A percentile compares a stretch with the other conserved stretches of the same genome.
Evolutionary conservation across 176 grass and related monocot species (phyloP).

Genomic region (Carex scoparia): DNA sequence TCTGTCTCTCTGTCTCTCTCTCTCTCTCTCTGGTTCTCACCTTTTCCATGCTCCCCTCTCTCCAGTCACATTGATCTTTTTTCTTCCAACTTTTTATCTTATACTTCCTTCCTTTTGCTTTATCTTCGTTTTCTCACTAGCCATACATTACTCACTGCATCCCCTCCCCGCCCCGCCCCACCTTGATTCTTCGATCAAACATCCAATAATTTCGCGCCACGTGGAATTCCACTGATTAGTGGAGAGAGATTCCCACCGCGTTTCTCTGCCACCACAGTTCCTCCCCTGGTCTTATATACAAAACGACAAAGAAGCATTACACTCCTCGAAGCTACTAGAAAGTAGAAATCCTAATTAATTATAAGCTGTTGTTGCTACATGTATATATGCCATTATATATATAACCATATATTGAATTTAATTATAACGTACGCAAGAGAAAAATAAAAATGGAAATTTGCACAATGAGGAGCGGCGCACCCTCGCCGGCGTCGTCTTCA

Average conservation of each 20-base stretch:
- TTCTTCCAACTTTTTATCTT: neutral
- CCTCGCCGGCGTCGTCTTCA: neutral
- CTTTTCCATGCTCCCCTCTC: neutral
- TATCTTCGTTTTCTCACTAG: neutral
- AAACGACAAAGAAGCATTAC: constrained; percentile 4
- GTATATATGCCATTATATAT: neutral
- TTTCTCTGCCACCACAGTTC: neutral
- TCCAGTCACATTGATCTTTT: neutral
- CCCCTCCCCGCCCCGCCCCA: neutral
- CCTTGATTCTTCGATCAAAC: neutral
- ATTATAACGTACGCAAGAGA: neutral
- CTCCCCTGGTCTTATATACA: neutral
- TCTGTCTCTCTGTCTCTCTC: neutral
- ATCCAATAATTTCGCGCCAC: neutral
- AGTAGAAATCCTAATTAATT: neutral
- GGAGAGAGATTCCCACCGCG: constrained; percentile 7
- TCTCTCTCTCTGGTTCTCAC: neutral
- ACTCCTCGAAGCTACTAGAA: neutral
- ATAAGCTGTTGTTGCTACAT: neutral
- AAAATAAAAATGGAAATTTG: neutral
- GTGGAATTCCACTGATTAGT: constrained; percentile 7
- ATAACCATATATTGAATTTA: neutral
- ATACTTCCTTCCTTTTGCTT: neutral
- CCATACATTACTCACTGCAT: neutral
- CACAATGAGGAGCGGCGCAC: constrained; percentile 7